Base-by-base conservation (phyloP, 2,329 filamentous ascomycete genomes). In the Dryadomyces sulphureus region DNA sequence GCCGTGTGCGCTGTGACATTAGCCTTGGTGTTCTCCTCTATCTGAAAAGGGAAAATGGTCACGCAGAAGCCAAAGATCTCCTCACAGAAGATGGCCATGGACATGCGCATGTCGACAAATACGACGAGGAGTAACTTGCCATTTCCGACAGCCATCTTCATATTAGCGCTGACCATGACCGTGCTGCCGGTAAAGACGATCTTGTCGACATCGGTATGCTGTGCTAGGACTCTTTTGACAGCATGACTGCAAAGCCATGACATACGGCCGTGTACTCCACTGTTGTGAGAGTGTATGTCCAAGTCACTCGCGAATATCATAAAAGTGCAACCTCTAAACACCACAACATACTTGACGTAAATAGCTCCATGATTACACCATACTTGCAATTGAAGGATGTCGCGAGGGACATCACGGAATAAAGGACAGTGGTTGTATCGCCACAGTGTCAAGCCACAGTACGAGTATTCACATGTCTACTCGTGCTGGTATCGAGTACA, bases 221-320 rank as follows among this genome's bases (percentile, higher is more conserved):
- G 66, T 4, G 77, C 76, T 9, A 85, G 68, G 2, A 80, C 79
- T 14, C 75, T 70, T 38, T 82, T 79, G 14, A 80, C 75, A 50
- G 77, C 76, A 40, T 70, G 67, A 19, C 81, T 81, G 53, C 77
- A n/a, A n/a, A 67, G 3, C 81, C 81, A 52, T 83, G 83, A 59
- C 87, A 86, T 1, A 83, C 82, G 32, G 81, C 80, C 56, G 85
- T n/a, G n/a, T n/a, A n/a, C n/a, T n/a, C n/a, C n/a, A n/a, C n/a
- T n/a, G n/a, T n/a, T n/a, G n/a, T n/a, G n/a, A n/a, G n/a, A n/a
- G n/a, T n/a, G n/a, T n/a, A n/a, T n/a, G n/a, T n/a, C n/a, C n/a
- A n/a, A n/a, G n/a, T n/a, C n/a, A n/a, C n/a, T n/a, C n/a, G n/a
- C n/a, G n/a, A n/a, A n/a, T n/a, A n/a, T n/a, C n/a, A n/a, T n/a